Conservation (phyloP, 176 grass and related monocot species). For the Dactylis glomerata region DNA sequence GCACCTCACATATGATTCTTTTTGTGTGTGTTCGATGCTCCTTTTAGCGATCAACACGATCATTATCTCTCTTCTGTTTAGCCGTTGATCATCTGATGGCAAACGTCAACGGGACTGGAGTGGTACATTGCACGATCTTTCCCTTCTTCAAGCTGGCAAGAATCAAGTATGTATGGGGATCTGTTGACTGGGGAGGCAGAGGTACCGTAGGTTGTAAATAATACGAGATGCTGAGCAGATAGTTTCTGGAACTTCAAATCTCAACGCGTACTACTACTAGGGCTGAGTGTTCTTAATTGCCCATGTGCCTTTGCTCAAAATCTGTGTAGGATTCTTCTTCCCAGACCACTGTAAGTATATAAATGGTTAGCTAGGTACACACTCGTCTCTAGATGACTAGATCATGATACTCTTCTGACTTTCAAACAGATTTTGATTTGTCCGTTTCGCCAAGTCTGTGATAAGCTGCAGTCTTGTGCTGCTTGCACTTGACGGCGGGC, state of each 20-base stretch:
- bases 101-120: conserved; percentile 9
- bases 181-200: background rate
- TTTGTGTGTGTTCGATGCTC: background rate
- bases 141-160: background rate
- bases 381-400: background rate
- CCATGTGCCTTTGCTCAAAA: conserved; percentile 39
- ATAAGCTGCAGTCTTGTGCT: background rate
- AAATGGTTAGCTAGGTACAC: background rate
- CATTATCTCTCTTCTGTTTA: background rate
- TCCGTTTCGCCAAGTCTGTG: background rate
- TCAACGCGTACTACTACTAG: conserved; percentile 21
- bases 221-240: background rate
- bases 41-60: background rate
- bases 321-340: conserved; percentile 3
- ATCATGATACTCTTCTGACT: background rate
- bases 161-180: background rate
- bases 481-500: background rate
- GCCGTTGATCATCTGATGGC: conserved; percentile 20
- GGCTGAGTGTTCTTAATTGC: conserved; percentile 29
- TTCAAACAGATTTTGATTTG: background rate
- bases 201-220: background rate
- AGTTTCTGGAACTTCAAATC: conserved; percentile 31
- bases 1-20: background rate
- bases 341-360: conserved; percentile 3
- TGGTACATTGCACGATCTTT: background rate